These are phyloP conservation scores for Arctium minus DNA, from an alignment of 129 eudicot genomes.

Conservation along the genomic window DNA sequence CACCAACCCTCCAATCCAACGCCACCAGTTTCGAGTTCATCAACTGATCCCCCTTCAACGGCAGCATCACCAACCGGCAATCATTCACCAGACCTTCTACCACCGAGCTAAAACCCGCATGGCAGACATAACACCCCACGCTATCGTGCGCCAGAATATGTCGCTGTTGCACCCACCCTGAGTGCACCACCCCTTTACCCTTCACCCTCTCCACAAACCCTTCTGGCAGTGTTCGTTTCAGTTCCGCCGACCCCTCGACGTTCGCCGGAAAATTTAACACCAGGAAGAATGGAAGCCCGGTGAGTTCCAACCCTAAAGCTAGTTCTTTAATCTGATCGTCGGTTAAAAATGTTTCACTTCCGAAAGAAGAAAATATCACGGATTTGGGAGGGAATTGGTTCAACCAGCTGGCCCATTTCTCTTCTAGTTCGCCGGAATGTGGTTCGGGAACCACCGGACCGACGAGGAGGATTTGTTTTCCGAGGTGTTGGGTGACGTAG, in stretches of 20 bases:
- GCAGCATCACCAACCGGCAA: conserved; percentile 47
- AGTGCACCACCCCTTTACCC: conserved; percentile 38
- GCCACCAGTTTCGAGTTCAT: conserved; percentile 38
- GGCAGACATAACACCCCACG: conserved; percentile 45
- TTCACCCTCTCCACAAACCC: conserved; percentile 45
- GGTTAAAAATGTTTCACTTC: conserved; percentile 47
- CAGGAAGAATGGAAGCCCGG: conserved; percentile 42
- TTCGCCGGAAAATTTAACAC: conserved; percentile 44
- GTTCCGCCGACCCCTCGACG: conserved; percentile 8
- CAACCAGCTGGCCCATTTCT: conserved; percentile 37
- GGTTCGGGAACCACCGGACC: conserved; percentile 44
- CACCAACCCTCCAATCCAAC: conserved; percentile 40
- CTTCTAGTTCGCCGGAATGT: conserved; percentile 25
- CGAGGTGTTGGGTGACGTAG: neutral
- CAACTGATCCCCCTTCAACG: conserved; percentile 43
- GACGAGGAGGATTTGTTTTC: neutral
- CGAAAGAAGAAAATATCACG: conserved; percentile 44
- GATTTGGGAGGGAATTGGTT: conserved; percentile 32
- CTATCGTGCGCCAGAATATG: conserved; percentile 52
- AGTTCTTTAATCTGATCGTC: conserved; percentile 41
- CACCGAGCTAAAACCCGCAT: conserved; percentile 50
- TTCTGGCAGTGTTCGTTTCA: conserved; percentile 32
- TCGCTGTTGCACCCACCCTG: conserved; percentile 65
- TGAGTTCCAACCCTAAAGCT: conserved; percentile 38
- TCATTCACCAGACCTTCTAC: conserved; percentile 48